Evolutionary conservation across 768 basidiomycete genomes (phyloP).

Genomic region (Xerocomus potaroensis): DNA sequence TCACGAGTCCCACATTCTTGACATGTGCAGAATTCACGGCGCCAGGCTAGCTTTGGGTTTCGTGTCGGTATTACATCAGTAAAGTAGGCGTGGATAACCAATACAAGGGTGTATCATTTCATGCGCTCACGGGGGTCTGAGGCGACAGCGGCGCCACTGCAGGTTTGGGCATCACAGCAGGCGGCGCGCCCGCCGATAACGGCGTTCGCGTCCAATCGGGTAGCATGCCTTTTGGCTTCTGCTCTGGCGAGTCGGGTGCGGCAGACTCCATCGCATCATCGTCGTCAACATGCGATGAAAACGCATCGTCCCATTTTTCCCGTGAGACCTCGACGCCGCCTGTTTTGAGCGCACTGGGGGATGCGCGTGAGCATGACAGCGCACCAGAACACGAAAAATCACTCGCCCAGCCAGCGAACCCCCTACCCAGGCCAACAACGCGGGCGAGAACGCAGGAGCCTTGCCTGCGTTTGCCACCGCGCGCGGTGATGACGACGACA

Average conservation of each 20-base stretch:
- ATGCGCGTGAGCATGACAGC: neutral
- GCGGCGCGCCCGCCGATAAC: slow-evolving; percentile 60
- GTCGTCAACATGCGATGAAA: slow-evolving; percentile 37
- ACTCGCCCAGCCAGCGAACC: slow-evolving; percentile 89
- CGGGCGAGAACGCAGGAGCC: slow-evolving; percentile 84
- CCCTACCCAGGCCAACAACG: slow-evolving; percentile 86
- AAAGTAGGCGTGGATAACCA: slow-evolving; percentile 8
- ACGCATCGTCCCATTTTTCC: slow-evolving; percentile 83
- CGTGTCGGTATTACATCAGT: slow-evolving; percentile 5
- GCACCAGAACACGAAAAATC: slow-evolving; percentile 7
- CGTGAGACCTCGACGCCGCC: slow-evolving; percentile 78
- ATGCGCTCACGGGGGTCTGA: slow-evolving; percentile 34
- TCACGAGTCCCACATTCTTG: neutral
- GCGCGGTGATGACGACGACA: slow-evolving; percentile 41
- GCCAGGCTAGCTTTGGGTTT: slow-evolving; percentile 10
- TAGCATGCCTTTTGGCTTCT: slow-evolving; percentile 42
- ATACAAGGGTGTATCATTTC: slow-evolving; percentile 9
- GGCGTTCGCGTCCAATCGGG: slow-evolving; percentile 81
- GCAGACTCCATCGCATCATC: slow-evolving; percentile 33
- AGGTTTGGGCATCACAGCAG: slow-evolving; percentile 33
- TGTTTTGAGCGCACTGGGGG: slow-evolving; percentile 71
- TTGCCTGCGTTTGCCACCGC: slow-evolving; percentile 67
- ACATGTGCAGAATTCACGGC: slow-evolving; percentile 5
- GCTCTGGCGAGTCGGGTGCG: slow-evolving; percentile 19
- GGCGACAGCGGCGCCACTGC: slow-evolving; percentile 11